Evolutionary conservation across 1,139 yeast species (phyloP).

Genomic region (Hyphopichia buzzinii): DNA sequence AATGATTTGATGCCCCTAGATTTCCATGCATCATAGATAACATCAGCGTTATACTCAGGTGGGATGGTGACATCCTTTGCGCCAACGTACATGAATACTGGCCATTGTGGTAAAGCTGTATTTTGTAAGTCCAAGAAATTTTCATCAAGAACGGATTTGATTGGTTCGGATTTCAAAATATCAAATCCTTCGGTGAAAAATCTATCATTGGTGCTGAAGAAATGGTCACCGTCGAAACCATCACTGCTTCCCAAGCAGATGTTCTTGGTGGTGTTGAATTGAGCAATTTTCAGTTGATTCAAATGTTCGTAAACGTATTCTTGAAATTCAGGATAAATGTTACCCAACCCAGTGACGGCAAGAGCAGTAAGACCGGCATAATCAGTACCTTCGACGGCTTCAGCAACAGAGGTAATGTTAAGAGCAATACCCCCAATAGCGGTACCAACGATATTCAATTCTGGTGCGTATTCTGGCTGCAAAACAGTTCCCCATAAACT

Average conservation of each 20-base stretch:
- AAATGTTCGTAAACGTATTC: slow-evolving; percentile 2
- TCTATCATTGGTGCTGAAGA: slow-evolving; percentile 9
- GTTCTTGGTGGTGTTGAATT: slow-evolving; percentile 1
- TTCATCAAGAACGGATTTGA: slow-evolving; percentile 12
- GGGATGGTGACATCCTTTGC: slow-evolving; percentile 11
- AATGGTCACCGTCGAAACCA: slow-evolving; percentile 4
- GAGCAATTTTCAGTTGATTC: slow-evolving; percentile 1
- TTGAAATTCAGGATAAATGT: slow-evolving; percentile 17
- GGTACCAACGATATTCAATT: slow-evolving; percentile 14
- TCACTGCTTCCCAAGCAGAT: slow-evolving; percentile 6
- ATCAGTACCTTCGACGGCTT: slow-evolving; percentile 14
- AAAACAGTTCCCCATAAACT: slow-evolving; percentile 21
- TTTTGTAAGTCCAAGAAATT: slow-evolving; percentile 6
- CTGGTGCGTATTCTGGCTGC: slow-evolving; percentile 22
- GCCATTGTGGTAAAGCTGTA: slow-evolving; percentile 9
- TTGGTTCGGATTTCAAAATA: slow-evolving; percentile 8
- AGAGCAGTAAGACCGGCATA: slow-evolving; percentile 18
- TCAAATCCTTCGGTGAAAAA: slow-evolving; percentile 9
- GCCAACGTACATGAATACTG: slow-evolving; percentile 11
- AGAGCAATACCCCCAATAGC: slow-evolving; percentile 14
- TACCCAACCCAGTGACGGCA: slow-evolving; percentile 18
- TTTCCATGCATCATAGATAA: slow-evolving; percentile 8
- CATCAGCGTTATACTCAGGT: slow-evolving; percentile 5
- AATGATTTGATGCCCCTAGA: slow-evolving; percentile 9
- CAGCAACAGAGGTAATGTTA: slow-evolving; percentile 14